These are phyloP conservation scores for Pterocarpus santalinus DNA, from an alignment of 306 rosid genomes.

Conservation along the genomic window DNA sequence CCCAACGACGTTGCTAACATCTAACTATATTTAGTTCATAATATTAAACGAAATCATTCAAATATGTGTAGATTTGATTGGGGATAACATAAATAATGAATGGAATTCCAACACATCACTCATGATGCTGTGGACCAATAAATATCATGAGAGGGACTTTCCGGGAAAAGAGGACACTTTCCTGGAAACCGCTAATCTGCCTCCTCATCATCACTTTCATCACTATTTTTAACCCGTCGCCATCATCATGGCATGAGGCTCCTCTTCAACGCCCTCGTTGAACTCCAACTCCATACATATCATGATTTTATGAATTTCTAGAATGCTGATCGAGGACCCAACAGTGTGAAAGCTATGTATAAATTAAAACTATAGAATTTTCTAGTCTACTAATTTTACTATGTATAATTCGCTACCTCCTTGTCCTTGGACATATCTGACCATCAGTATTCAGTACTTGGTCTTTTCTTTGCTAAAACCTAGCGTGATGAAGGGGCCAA, in stretches of 20 bases:
- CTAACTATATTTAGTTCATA: background rate
- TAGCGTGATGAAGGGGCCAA: background rate
- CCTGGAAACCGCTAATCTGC: constrained; percentile 67
- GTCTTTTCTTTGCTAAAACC: constrained; percentile 7
- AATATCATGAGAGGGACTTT: constrained; percentile 66
- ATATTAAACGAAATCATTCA: background rate
- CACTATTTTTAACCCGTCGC: constrained; percentile 50
- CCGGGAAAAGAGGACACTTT: constrained; percentile 66
- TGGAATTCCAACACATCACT: constrained; percentile 57
- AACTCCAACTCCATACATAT: constrained; percentile 39
- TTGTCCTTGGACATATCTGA: constrained; percentile 11
- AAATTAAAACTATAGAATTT: background rate
- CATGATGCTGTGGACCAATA: constrained; percentile 66
- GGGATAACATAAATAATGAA: constrained; percentile 7
- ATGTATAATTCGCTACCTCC: background rate
- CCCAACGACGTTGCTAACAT: background rate
- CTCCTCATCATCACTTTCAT: constrained; percentile 60
- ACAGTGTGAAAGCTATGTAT: constrained; percentile 34
- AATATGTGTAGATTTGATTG: background rate
- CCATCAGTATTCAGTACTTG: background rate
- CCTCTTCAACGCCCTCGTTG: constrained; percentile 37
- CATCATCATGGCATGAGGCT: constrained; percentile 44
- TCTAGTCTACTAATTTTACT: background rate
- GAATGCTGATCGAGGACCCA: background rate
- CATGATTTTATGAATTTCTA: constrained; percentile 8